phyloP scores from a whole-genome alignment of 257 asterid genomes.

The Thymus mandschuricus region DNA sequence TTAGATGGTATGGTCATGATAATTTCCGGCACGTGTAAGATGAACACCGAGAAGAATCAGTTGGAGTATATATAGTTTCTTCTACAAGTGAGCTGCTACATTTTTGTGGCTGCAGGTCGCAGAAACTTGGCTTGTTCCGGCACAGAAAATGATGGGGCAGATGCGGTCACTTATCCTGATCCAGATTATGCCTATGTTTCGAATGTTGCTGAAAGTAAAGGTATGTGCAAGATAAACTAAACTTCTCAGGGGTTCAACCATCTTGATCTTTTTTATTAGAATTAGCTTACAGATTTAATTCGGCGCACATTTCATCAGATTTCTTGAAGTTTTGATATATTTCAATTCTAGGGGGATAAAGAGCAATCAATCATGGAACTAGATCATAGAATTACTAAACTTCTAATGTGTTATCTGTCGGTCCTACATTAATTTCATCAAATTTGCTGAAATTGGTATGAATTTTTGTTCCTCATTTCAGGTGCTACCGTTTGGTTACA shows the following conservation, averaged over 20 bases:
- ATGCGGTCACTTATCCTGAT: neutral
- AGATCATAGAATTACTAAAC: too few relatives aligned
- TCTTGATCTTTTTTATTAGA: neutral
- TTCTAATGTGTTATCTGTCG: too few relatives aligned
- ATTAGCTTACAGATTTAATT: neutral
- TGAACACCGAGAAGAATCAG: neutral
- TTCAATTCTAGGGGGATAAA: neutral
- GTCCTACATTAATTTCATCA: neutral
- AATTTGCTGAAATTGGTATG: neutral
- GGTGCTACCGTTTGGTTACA: neutral
- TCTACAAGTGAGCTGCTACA: neutral
- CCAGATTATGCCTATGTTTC: neutral
- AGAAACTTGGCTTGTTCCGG: neutral
- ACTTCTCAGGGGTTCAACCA: constrained; percentile 2
- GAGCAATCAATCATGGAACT: too few relatives aligned
- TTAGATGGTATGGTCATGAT: neutral
- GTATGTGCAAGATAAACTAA: neutral
- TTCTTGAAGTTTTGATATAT: neutral
- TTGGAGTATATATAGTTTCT: neutral
- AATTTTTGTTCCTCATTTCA: neutral
- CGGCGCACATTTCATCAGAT: neutral
- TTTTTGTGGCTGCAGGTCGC: constrained; percentile 10
- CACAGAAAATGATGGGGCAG: neutral
- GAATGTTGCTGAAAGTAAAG: neutral
- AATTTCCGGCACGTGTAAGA: neutral